These are phyloP conservation scores for Phytophthora vignae DNA, from an alignment of 352 stramenopile species.

Conservation along the genomic window DNA sequence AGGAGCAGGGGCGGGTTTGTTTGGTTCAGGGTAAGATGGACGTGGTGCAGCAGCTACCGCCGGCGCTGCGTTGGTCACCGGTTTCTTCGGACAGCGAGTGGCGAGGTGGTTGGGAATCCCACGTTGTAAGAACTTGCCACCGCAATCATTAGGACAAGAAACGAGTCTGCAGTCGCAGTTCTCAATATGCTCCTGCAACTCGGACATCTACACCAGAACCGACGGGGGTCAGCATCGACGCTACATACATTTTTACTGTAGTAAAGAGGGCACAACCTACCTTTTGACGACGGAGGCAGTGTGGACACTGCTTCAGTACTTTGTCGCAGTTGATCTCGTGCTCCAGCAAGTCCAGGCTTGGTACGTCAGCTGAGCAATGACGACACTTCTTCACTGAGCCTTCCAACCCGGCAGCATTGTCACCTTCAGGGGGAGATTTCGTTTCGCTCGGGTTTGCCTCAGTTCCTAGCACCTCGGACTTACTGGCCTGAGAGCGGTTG, in stretches of 20 bases:
- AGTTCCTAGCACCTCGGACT: background rate
- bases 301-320: slow-evolving; percentile 84
- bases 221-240: no score
- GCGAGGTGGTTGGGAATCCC: slow-evolving; percentile 80
- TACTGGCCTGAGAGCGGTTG: slow-evolving; percentile 1
- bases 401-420: background rate
- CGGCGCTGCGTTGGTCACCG: background rate
- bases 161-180: slow-evolving; percentile 84
- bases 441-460: background rate
- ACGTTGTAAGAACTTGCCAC: slow-evolving; percentile 82
- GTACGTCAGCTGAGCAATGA: slow-evolving; percentile 63
- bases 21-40: slow-evolving; percentile 11
- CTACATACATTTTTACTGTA: background rate
- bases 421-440: slow-evolving; percentile 5
- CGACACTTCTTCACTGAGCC: slow-evolving; percentile 68
- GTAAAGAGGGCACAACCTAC: slow-evolving; percentile 26
- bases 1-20: slow-evolving; percentile 13
- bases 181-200: slow-evolving; percentile 86
- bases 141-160: slow-evolving; percentile 78
- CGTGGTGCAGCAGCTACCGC: slow-evolving; percentile 7
- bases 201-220: no score
- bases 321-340: slow-evolving; percentile 85
- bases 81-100: slow-evolving; percentile 68
- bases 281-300: slow-evolving; percentile 83
- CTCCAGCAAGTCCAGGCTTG: slow-evolving; percentile 57